Percentiles rank a stretch among this genome's conserved stretches.
Evolutionary conservation across 768 basidiomycete species (phyloP).

Genomic region (Podaxis carcinomalis): DNA sequence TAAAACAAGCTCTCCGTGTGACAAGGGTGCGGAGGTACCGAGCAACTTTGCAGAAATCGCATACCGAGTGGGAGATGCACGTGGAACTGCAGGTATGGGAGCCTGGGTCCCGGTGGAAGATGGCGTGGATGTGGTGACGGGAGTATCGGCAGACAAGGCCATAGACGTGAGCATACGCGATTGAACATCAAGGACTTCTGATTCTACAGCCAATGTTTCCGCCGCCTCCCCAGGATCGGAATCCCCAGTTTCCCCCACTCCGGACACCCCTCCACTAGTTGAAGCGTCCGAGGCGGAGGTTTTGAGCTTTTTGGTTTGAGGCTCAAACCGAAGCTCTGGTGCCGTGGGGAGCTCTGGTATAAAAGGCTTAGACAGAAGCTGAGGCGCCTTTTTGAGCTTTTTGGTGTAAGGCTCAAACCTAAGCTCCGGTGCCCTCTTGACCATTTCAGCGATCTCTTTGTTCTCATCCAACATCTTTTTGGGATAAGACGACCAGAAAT

Average conservation of each 20-base stretch:
- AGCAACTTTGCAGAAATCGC: not conserved
- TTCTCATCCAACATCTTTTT: not conserved
- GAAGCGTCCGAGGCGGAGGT: no score
- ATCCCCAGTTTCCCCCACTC: no score
- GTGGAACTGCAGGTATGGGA: not conserved
- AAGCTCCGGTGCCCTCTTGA: not conserved
- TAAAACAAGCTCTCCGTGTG: not conserved
- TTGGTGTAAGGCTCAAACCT: not conserved
- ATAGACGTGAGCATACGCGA: not conserved
- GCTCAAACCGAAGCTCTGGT: not conserved
- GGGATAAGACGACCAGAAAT: not conserved
- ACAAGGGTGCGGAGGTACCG: not conserved
- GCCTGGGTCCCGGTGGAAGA: not conserved
- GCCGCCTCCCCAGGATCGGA: no score
- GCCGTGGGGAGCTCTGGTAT: not conserved
- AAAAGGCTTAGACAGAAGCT: no score
- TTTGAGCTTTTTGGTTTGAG: not conserved
- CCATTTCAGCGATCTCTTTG: not conserved
- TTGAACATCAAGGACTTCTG: no score
- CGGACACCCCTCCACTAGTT: no score
- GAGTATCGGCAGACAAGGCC: not conserved
- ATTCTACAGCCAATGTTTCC: no score
- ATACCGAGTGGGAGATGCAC: not conserved
- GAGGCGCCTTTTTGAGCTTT: not conserved
- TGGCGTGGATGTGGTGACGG: not conserved